phyloP scores from a whole-genome alignment of 805 yeast species.

The Helenozyma rhizophorensis region DNA sequence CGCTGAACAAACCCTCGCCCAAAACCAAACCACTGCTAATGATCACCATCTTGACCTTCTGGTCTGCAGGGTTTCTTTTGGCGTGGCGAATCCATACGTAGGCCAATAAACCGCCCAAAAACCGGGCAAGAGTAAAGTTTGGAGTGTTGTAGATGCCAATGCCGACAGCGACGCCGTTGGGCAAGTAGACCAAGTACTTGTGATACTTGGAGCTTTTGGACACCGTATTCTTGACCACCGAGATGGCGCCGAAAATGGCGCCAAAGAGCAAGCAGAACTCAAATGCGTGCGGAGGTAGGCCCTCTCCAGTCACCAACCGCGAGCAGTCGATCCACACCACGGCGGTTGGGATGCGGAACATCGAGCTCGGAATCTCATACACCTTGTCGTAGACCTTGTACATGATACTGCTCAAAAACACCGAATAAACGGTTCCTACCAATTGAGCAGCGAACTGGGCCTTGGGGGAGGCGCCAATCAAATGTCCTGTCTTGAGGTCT shows the following conservation, averaged over 20 bases:
- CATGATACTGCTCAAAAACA: slow-evolving; percentile 73
- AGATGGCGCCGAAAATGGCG: slow-evolving; percentile 59
- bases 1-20: slow-evolving; percentile 91
- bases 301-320: slow-evolving; percentile 84
- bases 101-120: slow-evolving; percentile 77
- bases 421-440: slow-evolving; percentile 83
- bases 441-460: slow-evolving; percentile 91
- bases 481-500: slow-evolving; percentile 90
- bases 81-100: slow-evolving; percentile 46
- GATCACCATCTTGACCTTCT: slow-evolving; percentile 73
- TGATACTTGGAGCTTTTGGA: slow-evolving; percentile 38
- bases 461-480: slow-evolving; percentile 85
- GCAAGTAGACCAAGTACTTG: slow-evolving; percentile 54
- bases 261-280: slow-evolving; percentile 62
- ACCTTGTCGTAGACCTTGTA: slow-evolving; percentile 77
- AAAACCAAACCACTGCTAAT: slow-evolving; percentile 87
- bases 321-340: slow-evolving; percentile 97
- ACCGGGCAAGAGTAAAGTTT: slow-evolving; percentile 88
- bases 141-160: slow-evolving; percentile 94
- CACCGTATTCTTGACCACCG: slow-evolving; percentile 57
- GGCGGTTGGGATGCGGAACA: slow-evolving; percentile 90
- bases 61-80: slow-evolving; percentile 26
- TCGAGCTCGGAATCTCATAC: slow-evolving; percentile 78
- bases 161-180: slow-evolving; percentile 96
- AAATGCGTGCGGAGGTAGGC: slow-evolving; percentile 76